Evolutionary conservation across 108 stramenopile species (phyloP).

Genomic region (Discostella pseudostelligera): DNA sequence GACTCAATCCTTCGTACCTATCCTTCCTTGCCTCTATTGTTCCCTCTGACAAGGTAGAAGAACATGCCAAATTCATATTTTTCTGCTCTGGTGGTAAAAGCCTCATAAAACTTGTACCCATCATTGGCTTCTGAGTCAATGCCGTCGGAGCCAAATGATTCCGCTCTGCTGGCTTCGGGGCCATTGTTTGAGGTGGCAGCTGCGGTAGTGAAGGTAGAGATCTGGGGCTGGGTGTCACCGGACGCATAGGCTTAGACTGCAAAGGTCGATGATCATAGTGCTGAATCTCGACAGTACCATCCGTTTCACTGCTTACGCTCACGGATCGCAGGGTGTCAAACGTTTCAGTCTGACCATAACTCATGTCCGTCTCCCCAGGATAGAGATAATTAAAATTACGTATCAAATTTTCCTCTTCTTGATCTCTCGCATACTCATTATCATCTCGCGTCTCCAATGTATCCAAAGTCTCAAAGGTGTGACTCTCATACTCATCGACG

Average conservation of each 20-base stretch:
- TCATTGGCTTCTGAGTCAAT: neutral
- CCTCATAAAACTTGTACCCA: neutral
- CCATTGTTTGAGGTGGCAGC: neutral
- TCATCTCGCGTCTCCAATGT: constrained; percentile 2
- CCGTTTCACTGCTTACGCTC: neutral
- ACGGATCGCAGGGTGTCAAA: neutral
- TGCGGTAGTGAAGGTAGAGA: neutral
- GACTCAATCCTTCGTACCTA: constrained; percentile 8
- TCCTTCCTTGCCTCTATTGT: constrained; percentile 2
- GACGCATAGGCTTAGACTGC: neutral
- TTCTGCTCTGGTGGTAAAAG: neutral
- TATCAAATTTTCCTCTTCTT: neutral
- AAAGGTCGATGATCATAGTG: neutral
- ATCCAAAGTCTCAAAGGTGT: neutral
- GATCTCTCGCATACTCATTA: neutral
- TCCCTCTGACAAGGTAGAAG: constrained; percentile 11
- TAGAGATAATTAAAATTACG: neutral
- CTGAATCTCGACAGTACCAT: neutral
- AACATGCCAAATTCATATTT: constrained; percentile 15
- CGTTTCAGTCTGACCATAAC: neutral
- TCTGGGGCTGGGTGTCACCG: neutral
- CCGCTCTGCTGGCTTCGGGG: constrained; percentile 1
- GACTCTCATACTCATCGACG: neutral
- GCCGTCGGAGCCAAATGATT: neutral
- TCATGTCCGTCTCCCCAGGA: neutral